Evolutionary conservation across 2,329 filamentous ascomycete species (phyloP), one percentile per base, ranked within the genome.

Genomic region (Stachybotrys chartarum): DNA sequence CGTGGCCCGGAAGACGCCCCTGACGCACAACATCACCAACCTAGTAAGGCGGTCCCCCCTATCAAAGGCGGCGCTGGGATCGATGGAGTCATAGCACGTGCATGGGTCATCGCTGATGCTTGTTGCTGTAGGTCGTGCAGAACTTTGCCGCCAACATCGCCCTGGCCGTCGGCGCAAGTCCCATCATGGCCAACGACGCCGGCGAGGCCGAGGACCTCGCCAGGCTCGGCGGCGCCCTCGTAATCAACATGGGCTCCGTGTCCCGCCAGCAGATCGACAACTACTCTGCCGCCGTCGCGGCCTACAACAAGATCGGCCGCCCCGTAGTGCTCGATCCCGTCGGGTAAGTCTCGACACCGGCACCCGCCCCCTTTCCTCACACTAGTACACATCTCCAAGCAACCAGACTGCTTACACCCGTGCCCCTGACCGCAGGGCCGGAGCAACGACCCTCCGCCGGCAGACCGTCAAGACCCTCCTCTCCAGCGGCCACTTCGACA

Each of bases 11-110:
- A 77, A 73, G 48, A 86, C 82, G 55, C 91, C 92, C 0, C 78
- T 97, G 24, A 88, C 88, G 52, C 93, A 97, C 73, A 97, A 96
- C 73, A 97, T 97, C 90, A 97, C 94, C 54, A 97, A 97, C 69
- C 79, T 92, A 53, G 93, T 77, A 59, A 52, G 67, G 56, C 5
- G 5, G 30, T 0, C 39, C 5, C 11, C 54, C 5, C 5, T 47
- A 7, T 31, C 32, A 51, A 2, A 14, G 18, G 18, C 14, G 30
- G 47, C 5, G 30, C 7, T 53, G 24, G n/a, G 16, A 45, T 5
- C n/a, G n/a, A 30, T 8, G 39, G 16, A 16, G 30, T 24, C 3
- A 24, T 24, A 4, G 24, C 4, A 24, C 24, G 24, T 24, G 24
- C 4, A 24, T 4, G 24, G 24, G 24, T 24, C 24, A 4, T 24